These are phyloP conservation scores for Trichoderma hamatum DNA, from an alignment of 2,329 filamentous ascomycete species.

Conservation along the genomic window DNA sequence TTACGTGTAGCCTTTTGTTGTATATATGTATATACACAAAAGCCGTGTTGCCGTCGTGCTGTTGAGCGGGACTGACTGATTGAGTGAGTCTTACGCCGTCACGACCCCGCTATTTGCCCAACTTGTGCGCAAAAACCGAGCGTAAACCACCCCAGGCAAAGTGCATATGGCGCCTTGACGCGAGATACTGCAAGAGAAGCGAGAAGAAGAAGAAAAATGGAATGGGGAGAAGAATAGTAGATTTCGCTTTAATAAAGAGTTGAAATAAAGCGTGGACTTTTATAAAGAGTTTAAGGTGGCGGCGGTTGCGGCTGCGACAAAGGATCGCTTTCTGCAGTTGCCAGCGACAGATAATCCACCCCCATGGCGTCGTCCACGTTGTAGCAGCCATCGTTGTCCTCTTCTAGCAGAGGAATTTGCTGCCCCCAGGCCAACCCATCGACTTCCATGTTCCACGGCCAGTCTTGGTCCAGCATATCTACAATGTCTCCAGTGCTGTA, in stretches of 20 bases:
- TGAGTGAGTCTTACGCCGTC: slow-evolving; percentile 20
- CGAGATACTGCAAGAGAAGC: background rate
- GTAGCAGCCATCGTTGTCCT: background rate
- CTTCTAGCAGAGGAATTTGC: slow-evolving; percentile 20
- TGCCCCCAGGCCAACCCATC: slow-evolving; percentile 18
- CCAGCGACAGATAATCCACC: slow-evolving; percentile 16
- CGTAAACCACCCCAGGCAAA: background rate
- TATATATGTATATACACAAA: background rate
- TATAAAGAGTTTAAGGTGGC: background rate
- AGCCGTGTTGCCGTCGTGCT: background rate
- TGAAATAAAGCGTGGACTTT: background rate
- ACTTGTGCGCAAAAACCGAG: background rate
- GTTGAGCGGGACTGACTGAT: background rate
- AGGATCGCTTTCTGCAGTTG: background rate
- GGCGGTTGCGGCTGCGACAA: background rate
- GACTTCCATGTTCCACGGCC: slow-evolving; percentile 19
- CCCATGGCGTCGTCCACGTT: slow-evolving; percentile 10
- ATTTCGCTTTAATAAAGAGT: background rate
- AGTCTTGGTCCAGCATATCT: slow-evolving; percentile 19
- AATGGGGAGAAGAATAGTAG: background rate
- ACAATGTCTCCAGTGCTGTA: slow-evolving; percentile 14
- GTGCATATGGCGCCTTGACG: background rate
- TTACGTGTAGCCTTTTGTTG: background rate
- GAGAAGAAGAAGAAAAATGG: background rate
- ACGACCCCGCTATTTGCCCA: background rate